Evolutionary conservation across 2,329 filamentous ascomycete genomes (phyloP), one percentile per base, ranked within the genome.

Genomic region (Fusarium sp.): DNA sequence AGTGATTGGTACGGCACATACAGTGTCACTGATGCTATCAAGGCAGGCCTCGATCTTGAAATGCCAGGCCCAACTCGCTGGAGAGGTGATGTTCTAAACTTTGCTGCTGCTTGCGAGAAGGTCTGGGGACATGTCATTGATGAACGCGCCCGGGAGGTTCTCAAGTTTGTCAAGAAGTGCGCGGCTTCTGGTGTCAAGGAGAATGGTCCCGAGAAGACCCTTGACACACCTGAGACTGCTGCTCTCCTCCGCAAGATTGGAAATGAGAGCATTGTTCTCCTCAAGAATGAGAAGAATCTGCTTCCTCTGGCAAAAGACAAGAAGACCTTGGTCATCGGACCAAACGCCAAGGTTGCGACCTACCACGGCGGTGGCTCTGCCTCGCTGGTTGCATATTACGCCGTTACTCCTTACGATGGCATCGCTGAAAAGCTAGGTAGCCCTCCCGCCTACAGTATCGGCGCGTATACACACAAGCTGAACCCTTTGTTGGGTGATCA

Each of bases 331-430:
- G 78, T 88, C 30, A 80, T 88, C 30, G 86, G 86, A 0, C 86
- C 86, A 17, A 88, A 88, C 66, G 85, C 86, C 10, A 87, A 86
- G 73, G 75, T 83, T 43, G 81, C 85, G 2, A 84, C 83, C 3
- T 87, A 87, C 66, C 84, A 89, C 69, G 90, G 90, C 35, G 90
- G 89, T 58, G 90, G 90, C 20, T 90, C 88, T 6, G 90, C 89
- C 2, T 84, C 87, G 1, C 77, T 88, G 27, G 78, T 78, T 11
- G 81, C 85, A 8, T 92, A 91, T 78, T 88, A 90, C 60, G 90
- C 90, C 47, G 84, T 93, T 20, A 92, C 88, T 1, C 92, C 91
- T 3, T 88, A 90, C 25, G 89, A 92, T 57, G 91, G 90, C 8
- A 92, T 94, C 71, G 84, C 82, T 39, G 81, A 81, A 33, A 85